A percentile compares a stretch with the other conserved stretches of the same genome.
Conservation (phyloP, 495 filamentous ascomycete species). For the Glonium stellatum region DNA sequence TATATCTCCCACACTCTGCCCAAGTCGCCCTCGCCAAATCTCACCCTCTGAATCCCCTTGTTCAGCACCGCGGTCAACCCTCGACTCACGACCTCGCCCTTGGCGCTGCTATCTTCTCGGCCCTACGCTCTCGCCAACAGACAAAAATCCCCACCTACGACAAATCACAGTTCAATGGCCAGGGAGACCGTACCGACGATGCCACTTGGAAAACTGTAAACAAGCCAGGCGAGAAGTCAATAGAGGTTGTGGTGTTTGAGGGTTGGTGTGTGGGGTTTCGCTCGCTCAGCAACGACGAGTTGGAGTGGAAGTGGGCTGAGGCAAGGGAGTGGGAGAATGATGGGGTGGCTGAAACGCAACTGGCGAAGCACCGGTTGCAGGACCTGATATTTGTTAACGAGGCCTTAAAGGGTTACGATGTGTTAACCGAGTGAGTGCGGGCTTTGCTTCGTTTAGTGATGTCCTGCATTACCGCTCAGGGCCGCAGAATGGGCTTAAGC, state of each 20-base stretch:
- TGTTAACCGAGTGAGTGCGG: constrained; percentile 54
- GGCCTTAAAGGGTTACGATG: constrained; percentile 61
- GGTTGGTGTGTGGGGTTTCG: constrained; percentile 92
- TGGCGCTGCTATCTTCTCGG: constrained; percentile 52
- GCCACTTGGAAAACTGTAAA: constrained; percentile 59
- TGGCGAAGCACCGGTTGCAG: constrained; percentile 56
- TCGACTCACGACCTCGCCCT: constrained; percentile 78
- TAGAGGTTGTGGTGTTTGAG: constrained; percentile 74
- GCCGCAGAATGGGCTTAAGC: not conserved
- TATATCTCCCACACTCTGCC: constrained; percentile 70
- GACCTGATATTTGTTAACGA: constrained; percentile 69
- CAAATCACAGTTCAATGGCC: constrained; percentile 69
- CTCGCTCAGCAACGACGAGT: constrained; percentile 46
- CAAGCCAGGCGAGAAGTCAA: constrained; percentile 41
- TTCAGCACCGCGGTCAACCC: constrained; percentile 79
- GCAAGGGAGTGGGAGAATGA: constrained; percentile 39
- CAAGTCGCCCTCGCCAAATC: constrained; percentile 61
- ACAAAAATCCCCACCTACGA: constrained; percentile 72
- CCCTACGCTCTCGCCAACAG: constrained; percentile 47
- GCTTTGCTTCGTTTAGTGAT: not conserved
- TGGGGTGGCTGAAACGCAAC: constrained; percentile 42
- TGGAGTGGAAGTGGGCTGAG: constrained; percentile 52
- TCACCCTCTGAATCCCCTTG: constrained; percentile 62
- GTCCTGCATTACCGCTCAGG: not conserved
- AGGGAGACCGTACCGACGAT: constrained; percentile 66